Conservation (phyloP, 2,329 filamentous ascomycete genomes). For the Neoscytalidium dimidiatum region DNA sequence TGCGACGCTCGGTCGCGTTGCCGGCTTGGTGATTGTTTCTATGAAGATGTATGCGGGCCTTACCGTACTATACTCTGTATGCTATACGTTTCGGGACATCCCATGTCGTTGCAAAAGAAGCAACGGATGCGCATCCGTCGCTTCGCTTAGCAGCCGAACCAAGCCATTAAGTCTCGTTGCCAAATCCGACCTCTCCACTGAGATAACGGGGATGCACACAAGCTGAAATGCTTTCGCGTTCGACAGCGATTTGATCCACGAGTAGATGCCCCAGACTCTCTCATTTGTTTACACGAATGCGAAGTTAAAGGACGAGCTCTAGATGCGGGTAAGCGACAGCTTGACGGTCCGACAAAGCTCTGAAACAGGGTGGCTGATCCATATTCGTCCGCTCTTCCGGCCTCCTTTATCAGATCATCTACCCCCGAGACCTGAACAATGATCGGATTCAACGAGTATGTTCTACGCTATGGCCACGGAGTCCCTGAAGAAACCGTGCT, state of each 20-base stretch:
- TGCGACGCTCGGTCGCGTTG: neutral
- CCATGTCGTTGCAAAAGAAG: neutral
- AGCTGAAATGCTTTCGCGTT: no score
- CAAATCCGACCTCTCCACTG: neutral
- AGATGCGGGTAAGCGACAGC: neutral
- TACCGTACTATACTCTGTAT: neutral
- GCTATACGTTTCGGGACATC: neutral
- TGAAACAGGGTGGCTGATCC: conserved; percentile 10
- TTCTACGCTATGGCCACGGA: no score
- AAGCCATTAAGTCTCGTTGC: neutral
- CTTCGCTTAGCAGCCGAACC: conserved; percentile 1
- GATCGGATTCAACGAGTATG: neutral
- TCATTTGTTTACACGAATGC: neutral
- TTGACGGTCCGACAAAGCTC: neutral
- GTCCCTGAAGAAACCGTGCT: neutral
- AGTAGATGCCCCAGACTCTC: neutral
- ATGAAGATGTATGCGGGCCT: neutral
- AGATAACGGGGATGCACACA: no score
- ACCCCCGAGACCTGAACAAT: neutral
- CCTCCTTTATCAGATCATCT: conserved; percentile 11
- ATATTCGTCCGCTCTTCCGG: neutral
- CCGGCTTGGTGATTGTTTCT: neutral
- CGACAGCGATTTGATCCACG: no score
- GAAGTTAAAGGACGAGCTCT: neutral
- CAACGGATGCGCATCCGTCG: neutral